These are phyloP conservation scores for Dipteronia sinensis DNA, from an alignment of 345 rosid species.

Conservation along the genomic window DNA sequence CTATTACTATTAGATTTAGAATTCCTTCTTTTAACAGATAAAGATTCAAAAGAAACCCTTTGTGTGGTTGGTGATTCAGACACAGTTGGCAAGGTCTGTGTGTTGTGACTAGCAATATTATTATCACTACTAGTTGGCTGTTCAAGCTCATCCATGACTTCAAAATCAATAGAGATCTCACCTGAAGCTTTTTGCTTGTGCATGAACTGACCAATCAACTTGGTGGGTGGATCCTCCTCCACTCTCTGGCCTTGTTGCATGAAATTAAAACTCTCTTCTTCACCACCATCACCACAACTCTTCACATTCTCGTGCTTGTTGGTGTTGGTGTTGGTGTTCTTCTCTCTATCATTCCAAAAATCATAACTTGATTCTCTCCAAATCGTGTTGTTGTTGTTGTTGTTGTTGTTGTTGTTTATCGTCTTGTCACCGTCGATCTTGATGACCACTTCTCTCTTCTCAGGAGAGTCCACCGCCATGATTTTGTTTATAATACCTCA, in stretches of 20 bases:
- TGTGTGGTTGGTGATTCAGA: conserved; percentile 39
- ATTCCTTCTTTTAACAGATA: conserved; percentile 6
- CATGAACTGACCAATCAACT: conserved; percentile 68
- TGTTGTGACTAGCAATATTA: not conserved
- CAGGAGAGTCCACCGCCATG: conserved; percentile 46
- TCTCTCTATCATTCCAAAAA: conserved; percentile 37
- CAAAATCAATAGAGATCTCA: conserved; percentile 70
- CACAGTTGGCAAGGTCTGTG: conserved; percentile 32
- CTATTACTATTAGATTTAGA: conserved; percentile 2
- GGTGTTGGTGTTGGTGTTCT: conserved; percentile 21
- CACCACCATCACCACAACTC: conserved; percentile 16
- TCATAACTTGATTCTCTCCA: conserved; percentile 71
- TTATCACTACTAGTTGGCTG: not conserved
- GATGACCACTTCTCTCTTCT: conserved; percentile 39
- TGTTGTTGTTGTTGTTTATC: conserved; percentile 16
- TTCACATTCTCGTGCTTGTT: conserved; percentile 15
- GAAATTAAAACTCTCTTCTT: conserved; percentile 38
- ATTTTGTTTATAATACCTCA: not conserved
- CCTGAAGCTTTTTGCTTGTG: conserved; percentile 75
- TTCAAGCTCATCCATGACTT: conserved; percentile 72
- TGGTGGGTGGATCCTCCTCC: conserved; percentile 68
- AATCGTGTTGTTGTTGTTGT: conserved; percentile 32
- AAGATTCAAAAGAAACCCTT: conserved; percentile 38
- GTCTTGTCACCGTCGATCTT: conserved; percentile 36
- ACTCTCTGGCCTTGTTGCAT: conserved; percentile 17